Base-by-base conservation (phyloP, 805 yeast species). In the Naumovozyma dairenensis region DNA sequence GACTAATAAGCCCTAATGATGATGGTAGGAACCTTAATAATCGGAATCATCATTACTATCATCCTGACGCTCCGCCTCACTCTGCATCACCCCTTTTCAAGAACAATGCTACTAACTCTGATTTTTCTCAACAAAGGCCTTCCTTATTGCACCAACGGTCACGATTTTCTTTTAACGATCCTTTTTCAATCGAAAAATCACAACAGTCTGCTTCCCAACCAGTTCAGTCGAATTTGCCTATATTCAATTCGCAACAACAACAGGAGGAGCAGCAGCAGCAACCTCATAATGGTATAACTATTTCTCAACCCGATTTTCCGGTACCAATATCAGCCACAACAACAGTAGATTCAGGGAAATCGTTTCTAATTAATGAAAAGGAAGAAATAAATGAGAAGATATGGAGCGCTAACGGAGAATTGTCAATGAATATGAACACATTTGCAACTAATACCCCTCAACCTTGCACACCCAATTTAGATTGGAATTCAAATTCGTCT, bases 121-220 rank as follows among this genome's bases (percentile, higher is more conserved):
- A n/a, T n/a, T n/a, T n/a, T n/a, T n/a, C n/a, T n/a, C n/a, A 24
- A 24, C 13, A 27, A n/a, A 28, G 38, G n/a, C 32, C 75, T 32
- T 66, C 76, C 13, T 53, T 72, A 31, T 73, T 74, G 24, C 62
- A 66, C 36, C 79, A 74, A 49, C 60, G 82, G 44, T 75, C 82
- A n/a, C 65, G 84, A 44, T 77, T 79, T 47, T 63, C 79, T 25
- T 79, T 79, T 50, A 70, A 77, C 43, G 85, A 78, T 49, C 83
- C 84, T 7, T 70, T 71, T 45, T 56, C 50, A n/a, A 49, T 48
- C 4, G 37, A 48, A 7, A 24, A 12, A 16, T 35, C 32, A n/a
- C 37, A 32, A 32, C 37, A 35, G n/a, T 18, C 17, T 13, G 13
- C 21, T n/a, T n/a, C n/a, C n/a, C 35, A 39, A 35, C 29, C 13